Evolutionary conservation across 148 eudicot genomes (phyloP), one percentile per base, ranked within the genome.

Genomic region (Bassia scoparia): DNA sequence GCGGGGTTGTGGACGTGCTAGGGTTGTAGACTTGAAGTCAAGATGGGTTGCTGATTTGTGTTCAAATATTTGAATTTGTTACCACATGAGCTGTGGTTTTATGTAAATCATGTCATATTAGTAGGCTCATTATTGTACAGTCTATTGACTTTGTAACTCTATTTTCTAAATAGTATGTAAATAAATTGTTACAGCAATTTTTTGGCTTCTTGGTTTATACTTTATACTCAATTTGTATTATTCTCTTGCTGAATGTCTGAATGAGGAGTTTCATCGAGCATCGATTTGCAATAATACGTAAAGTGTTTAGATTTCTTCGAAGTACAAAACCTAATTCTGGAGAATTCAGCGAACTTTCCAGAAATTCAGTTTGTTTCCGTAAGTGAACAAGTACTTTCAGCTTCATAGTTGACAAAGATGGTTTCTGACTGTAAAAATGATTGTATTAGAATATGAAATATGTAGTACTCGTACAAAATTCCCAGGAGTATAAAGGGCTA

Each of bases 51-150:
- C 23, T 11, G 20, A 46, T 65, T 14, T 66, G 4, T 14, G 11
- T 64, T n/a, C 18, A 24, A 44, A n/a, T 14, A 43, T 4, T 41
- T 43, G 52, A 24, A 24, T 52, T n/a, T 66, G 34, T 2, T 43
- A 66, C 16, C 43, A 14, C 12, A 43, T 14, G 27, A 43, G 4
- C 69, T 26, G 16, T 66, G 69, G 34, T 20, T 23, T 41, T 65
- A 41, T 12, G 50, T 8, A 65, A 41, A 18, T 37, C 29, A 27
- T 66, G 53, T 23, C 18, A 15, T 41, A 30, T 43, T 66, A 43
- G 12, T 44, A 24, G 53, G 69, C 53, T 43, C 34, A 46, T n/a
- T 61, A 43, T 48, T 38, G 60, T 73, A 61, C 59, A 31, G 31
- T 33, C 20, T 26, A 18, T 61, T 30, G 29, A 37, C 44, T 43